Evolutionary conservation across 2,329 filamentous ascomycete genomes (phyloP), one percentile per base, ranked within the genome.

Genomic region (Dendrostoma leiphaemia): DNA sequence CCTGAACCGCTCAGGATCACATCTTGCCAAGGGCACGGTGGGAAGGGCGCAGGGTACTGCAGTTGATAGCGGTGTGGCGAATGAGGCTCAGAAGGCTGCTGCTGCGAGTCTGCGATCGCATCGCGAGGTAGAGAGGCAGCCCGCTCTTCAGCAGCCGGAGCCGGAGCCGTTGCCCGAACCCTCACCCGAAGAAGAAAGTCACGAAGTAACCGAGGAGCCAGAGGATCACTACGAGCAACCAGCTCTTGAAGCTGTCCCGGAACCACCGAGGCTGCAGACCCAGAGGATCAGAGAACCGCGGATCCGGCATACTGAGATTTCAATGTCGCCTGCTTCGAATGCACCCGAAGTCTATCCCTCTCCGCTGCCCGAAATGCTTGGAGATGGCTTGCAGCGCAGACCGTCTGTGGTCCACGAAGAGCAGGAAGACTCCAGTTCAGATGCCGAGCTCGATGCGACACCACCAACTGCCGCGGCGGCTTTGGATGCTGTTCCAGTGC

Each of bases 1-100:
- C 1, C 48, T 69, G 8, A 65, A 70, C n/a, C 71, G 67, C 54
- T 71, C 69, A 45, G 77, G 76, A 8, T 74, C 74, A 2, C 73
- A 80, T 57, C 66, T 78, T 8, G 66, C 75, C 3, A 77, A 80
- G 55, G 83, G 82, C 12, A 82, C 78, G 9, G 72, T 85, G 62
- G 73, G 74, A 10, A 76, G 79, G 61, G 69, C 76, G 2, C 77
- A 70, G 53, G 81, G 77, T 3, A 75, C 78, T 3, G 73, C 74
- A 6, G 68, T 82, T 5, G 71, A 74, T 9, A 15, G 29, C 2
- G 41, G 50, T 19, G 37, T 51, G 26, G n/a, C 45, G 3, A 51
- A 29, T 8, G 46, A 50, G 24, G 56, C 56, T 1, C 53, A 53
- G 56, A 21, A 43, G 26, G 56, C 56, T 12, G 56, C 56, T 8